phyloP scores from a whole-genome alignment of 2,329 filamentous ascomycete species.

The Emericellopsis cladophorae region DNA sequence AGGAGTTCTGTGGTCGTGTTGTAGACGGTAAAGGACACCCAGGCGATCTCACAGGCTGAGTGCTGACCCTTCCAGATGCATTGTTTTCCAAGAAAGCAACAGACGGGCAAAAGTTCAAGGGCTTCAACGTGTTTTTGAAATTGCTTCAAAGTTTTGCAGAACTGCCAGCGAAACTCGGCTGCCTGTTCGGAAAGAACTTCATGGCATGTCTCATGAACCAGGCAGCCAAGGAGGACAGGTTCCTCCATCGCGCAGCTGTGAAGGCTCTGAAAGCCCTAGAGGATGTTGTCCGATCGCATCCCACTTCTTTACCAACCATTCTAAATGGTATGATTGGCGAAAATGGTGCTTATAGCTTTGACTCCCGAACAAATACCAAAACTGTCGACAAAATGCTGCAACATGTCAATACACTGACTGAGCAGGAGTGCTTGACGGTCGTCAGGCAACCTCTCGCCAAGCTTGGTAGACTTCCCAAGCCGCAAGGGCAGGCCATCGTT shows the following conservation, averaged over 20 bases:
- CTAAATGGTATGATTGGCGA: slow-evolving; percentile 57
- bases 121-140: slow-evolving; percentile 76
- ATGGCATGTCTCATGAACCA: slow-evolving; percentile 76
- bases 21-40: slow-evolving; percentile 57
- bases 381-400: slow-evolving; percentile 65
- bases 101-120: slow-evolving; percentile 81
- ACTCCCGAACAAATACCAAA: slow-evolving; percentile 75
- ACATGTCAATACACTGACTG: slow-evolving; percentile 41
- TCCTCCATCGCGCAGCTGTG: slow-evolving; percentile 66
- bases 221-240: slow-evolving; percentile 62
- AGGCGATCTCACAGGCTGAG: too few relatives aligned
- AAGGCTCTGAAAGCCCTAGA: slow-evolving; percentile 65
- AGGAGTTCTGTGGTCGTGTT: slow-evolving; percentile 73
- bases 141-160: slow-evolving; percentile 45
- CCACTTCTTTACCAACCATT: slow-evolving; percentile 45
- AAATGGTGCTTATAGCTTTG: slow-evolving; percentile 66
- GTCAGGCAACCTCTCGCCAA: slow-evolving; percentile 28
- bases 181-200: slow-evolving; percentile 72
- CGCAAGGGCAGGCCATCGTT: slow-evolving; percentile 19
- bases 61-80: slow-evolving; percentile 41
- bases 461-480: slow-evolving; percentile 12
- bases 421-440: slow-evolving; percentile 36
- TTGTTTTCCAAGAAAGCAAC: slow-evolving; percentile 75
- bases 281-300: slow-evolving; percentile 46
- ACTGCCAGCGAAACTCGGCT: slow-evolving; percentile 32